Evolutionary conservation across 2,329 filamentous ascomycete genomes (phyloP).

Genomic region (Alternaria triticina): DNA sequence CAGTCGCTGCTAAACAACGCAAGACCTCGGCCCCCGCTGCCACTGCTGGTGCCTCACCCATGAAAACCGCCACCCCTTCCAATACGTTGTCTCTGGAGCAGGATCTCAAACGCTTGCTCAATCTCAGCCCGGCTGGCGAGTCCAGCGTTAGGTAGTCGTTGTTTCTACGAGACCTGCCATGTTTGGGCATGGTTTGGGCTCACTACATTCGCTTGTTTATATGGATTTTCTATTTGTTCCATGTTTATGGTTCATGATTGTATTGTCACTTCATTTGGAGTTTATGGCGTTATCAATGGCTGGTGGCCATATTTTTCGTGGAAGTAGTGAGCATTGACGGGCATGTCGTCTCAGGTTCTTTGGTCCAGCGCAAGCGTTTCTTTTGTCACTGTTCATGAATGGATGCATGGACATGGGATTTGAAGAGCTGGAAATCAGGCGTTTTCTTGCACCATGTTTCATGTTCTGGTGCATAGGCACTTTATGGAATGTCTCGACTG

Average conservation of each 20-base stretch:
- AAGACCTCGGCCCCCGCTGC: constrained; percentile 26
- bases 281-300: constrained; percentile 27
- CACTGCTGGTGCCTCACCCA: constrained; percentile 18
- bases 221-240: constrained; percentile 22
- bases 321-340: constrained; percentile 17
- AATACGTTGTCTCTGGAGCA: constrained; percentile 41
- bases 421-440: constrained; percentile 14
- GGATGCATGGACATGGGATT: constrained; percentile 16
- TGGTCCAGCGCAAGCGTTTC: constrained; percentile 11
- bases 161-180: constrained; percentile 20
- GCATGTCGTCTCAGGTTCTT: constrained; percentile 10
- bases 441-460: constrained; percentile 17
- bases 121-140: constrained; percentile 33
- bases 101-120: constrained; percentile 47
- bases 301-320: constrained; percentile 17
- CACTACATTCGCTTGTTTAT: constrained; percentile 31
- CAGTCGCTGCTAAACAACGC: constrained; percentile 43
- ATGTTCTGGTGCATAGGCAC: constrained; percentile 14
- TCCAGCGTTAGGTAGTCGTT: constrained; percentile 30
- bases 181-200: constrained; percentile 32
- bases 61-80: constrained; percentile 20
- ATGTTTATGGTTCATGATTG: constrained; percentile 28
- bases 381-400: constrained; percentile 21
- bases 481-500: constrained; percentile 18
- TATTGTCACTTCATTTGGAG: constrained; percentile 24